Percentiles rank a stretch among this genome's conserved stretches.
These are phyloP conservation scores for Lomentospora prolificans DNA, from an alignment of 2,329 filamentous ascomycete genomes.

Conservation along the genomic window DNA sequence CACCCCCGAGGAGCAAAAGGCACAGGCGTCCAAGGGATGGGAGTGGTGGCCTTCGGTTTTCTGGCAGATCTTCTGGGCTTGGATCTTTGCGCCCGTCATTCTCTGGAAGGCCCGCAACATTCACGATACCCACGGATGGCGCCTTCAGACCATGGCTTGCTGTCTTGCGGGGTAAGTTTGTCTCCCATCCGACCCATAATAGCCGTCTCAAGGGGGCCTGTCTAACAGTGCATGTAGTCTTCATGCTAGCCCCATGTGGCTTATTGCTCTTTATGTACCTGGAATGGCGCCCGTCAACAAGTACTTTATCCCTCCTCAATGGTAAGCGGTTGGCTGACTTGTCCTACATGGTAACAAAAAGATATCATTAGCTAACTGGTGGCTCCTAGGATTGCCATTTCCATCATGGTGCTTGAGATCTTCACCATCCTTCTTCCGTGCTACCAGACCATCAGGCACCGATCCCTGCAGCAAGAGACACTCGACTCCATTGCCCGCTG, in stretches of 20 bases:
- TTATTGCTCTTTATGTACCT: conserved; percentile 46
- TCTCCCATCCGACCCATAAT: background rate
- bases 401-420: conserved; percentile 53
- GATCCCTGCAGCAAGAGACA: conserved; percentile 34
- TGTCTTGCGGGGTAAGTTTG: conserved; percentile 32
- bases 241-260: conserved; percentile 58
- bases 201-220: no score
- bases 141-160: conserved; percentile 49
- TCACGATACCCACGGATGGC: conserved; percentile 57
- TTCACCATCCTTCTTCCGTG: conserved; percentile 55
- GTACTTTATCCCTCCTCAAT: conserved; percentile 51
- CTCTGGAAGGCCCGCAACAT: conserved; percentile 53
- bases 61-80: conserved; percentile 57
- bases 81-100: conserved; percentile 49
- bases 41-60: conserved; percentile 60
- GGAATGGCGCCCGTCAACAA: conserved; percentile 40
- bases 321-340: conserved; percentile 30
- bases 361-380: background rate
- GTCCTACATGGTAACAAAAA: background rate
- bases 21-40: conserved; percentile 42
- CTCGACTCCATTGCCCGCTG: conserved; percentile 38
- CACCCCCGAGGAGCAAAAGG: conserved; percentile 38
- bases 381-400: conserved; percentile 39
- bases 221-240: conserved; percentile 38
- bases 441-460: conserved; percentile 41